Evolutionary conservation across 1,139 yeast genomes (phyloP).

Genomic region (Nakaseomyces glabratus): DNA sequence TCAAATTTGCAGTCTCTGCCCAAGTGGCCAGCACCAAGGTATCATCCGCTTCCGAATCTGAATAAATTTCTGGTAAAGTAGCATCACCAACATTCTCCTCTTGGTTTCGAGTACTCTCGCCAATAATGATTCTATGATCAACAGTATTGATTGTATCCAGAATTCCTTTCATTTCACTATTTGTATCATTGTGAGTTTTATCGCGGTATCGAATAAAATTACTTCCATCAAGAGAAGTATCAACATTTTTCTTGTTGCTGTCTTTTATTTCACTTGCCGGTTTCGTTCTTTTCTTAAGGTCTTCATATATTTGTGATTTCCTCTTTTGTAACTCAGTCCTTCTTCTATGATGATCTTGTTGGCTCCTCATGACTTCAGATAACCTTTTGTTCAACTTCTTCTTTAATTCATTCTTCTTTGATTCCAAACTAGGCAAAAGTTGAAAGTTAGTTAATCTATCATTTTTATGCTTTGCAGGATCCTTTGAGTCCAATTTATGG

Average conservation of each 20-base stretch:
- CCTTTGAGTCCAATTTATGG: neutral
- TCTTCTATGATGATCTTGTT: constrained; percentile 25
- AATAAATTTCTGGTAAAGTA: constrained; percentile 29
- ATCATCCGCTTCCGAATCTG: constrained; percentile 29
- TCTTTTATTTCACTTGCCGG: constrained; percentile 17
- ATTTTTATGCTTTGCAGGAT: constrained; percentile 5
- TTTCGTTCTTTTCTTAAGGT: constrained; percentile 18
- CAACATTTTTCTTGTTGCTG: constrained; percentile 1
- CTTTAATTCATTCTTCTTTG: constrained; percentile 25
- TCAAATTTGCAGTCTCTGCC: constrained; percentile 27
- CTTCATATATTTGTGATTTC: constrained; percentile 25
- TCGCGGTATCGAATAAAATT: constrained; percentile 5
- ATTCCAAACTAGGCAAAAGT: constrained; percentile 20
- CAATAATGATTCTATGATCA: constrained; percentile 27
- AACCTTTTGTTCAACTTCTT: constrained; percentile 26
- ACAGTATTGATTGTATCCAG: constrained; percentile 20
- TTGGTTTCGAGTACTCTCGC: constrained; percentile 10
- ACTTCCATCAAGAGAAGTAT: constrained; percentile 1
- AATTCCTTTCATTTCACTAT: constrained; percentile 1
- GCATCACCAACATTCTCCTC: constrained; percentile 11
- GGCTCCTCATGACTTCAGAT: constrained; percentile 29
- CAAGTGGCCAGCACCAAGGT: constrained; percentile 24
- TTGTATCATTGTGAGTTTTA: constrained; percentile 7
- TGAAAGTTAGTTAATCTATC: constrained; percentile 26
- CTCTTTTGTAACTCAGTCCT: constrained; percentile 24